Evolutionary conservation across 225 moss, liverwort and hornwort genomes (phyloP), one percentile per base, ranked within the genome.

Genomic region (Marchantia polymorpha): DNA sequence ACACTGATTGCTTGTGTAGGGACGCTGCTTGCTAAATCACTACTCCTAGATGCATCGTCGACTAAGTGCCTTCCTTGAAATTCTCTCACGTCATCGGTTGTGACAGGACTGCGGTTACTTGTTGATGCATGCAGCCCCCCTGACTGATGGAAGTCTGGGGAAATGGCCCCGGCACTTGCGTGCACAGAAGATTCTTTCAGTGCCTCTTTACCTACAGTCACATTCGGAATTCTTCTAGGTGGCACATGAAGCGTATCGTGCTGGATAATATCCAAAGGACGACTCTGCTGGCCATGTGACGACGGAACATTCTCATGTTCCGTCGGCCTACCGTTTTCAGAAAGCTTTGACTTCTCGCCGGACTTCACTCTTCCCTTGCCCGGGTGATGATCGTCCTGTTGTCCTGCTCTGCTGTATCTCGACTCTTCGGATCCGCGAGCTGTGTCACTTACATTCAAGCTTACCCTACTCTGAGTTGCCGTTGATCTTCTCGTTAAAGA

Each of bases 391-490:
- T 60, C 70, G 20, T 49, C 48, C 25, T 60, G 50, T 25, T 72
- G 46, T 79, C 56, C 59, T 26, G 23, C 48, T 70, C 79, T 71
- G 56, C 60, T 71, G 25, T 48, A 23, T 49, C 56, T 50, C 12
- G 56, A 7, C 56, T 12, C 58, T 78, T 60, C 64, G 63, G 80
- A 79, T 67, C 67, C 58, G 72, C 52, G 79, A 79, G 12, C 64
- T 23, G 29, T 54, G 74, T 85, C 83, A 13, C 52, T 17, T 10
- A 65, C 19, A 30, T 53, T 17, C 17, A 49, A 17, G 30, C 27
- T 29, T 25, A 27, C 6, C 17, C 58, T 59, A 61, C 39, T 23
- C 0, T 71, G 16, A 49, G 51, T 30, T 15, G 9, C 25, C 8
- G 39, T 72, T 31, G 47, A 30, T 72, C 78, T 72, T 65, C 79